Evolutionary conservation across 768 basidiomycete species (phyloP), one percentile per base, ranked within the genome.

Genomic region (Goffeauzyma gilvescens): DNA sequence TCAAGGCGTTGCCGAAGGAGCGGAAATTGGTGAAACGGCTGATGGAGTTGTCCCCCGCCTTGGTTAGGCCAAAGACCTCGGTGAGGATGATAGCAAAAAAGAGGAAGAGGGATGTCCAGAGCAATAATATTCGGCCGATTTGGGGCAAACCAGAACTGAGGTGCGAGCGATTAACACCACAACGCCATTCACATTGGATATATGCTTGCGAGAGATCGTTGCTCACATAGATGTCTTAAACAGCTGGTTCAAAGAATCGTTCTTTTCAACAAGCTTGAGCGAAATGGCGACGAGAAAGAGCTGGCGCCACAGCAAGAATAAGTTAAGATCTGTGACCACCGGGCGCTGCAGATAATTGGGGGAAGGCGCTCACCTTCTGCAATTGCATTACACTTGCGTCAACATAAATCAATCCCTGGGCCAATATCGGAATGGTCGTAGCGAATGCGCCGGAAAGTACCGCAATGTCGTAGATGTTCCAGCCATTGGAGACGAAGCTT

Each of bases 151-250:
- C 84, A 32, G 86, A 76, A 9, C 86, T 87, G 55, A 30, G n/a
- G n/a, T n/a, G n/a, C n/a, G n/a, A n/a, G n/a, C n/a, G n/a, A n/a
- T n/a, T n/a, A n/a, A n/a, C n/a, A n/a, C n/a, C n/a, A n/a, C n/a
- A n/a, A n/a, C n/a, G n/a, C 42, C 44, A 37, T 34, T 9, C 14
- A n/a, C 14, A 27, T 41, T 22, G 41, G 15, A 6, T 17, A 20
- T n/a, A n/a, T n/a, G n/a, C n/a, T n/a, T 22, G 15, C 24, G 32
- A 17, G 21, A 23, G 27, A 23, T 15, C 33, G 18, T 4, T 7
- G 70, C 86, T 38, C 69, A 90, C 85, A 82, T 74, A 5, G 83
- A 81, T 14, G 86, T 93, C 67, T 95, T 95, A 73, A 95, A 95
- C 14, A 96, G 69, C 66, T 89, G 84, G 55, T 95, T 95, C 49